Evolutionary conservation across 2,329 filamentous ascomycete species (phyloP), one percentile per base, ranked within the genome.

Genomic region (Penicillium concentricum): DNA sequence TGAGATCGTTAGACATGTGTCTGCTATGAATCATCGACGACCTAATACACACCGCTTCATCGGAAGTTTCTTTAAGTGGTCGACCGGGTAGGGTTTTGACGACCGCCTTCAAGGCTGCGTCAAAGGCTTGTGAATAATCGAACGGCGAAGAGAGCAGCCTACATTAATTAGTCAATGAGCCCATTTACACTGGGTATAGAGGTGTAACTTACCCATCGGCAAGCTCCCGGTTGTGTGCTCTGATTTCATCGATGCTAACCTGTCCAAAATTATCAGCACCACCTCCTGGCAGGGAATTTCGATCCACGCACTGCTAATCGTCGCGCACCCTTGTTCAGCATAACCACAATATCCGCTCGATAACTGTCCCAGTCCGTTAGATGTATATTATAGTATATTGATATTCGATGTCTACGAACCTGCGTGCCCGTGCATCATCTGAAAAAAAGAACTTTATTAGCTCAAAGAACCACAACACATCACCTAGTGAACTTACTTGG

Each of bases 211-310:
- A 82, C 76, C 85, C 85, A 64, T 88, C 84, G 63, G 93, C 91
- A 58, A 97, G 84, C 66, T 94, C 90, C 63, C 85, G 76, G 71
- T 88, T 96, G 77, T 97, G 93, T 62, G 91, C 84, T 74, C 94
- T 86, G 62, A 97, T 90, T 74, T 96, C 91, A 75, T 97, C 93
- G 66, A 97, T 85, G 74, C 88, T 91, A 66, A 93, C 89, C 77
- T 78, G 56, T 16, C 48, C 32, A 55, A 28, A 56, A 45, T 48
- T 43, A 51, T 68, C 54, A 67, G 61, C 52, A 53, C 45, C 30
- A 34, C 22, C 47, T 38, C 47, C 49, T 43, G 7, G 43, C 26
- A 22, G n/a, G 39, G 30, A 38, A 54, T 44, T 30, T 28, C 30
- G 32, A 48, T 43, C 37, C 54, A 65, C 76, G 59, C 72, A 82